Conservation (phyloP, 139 green algal genomes). For the Chlorella sp. region DNA sequence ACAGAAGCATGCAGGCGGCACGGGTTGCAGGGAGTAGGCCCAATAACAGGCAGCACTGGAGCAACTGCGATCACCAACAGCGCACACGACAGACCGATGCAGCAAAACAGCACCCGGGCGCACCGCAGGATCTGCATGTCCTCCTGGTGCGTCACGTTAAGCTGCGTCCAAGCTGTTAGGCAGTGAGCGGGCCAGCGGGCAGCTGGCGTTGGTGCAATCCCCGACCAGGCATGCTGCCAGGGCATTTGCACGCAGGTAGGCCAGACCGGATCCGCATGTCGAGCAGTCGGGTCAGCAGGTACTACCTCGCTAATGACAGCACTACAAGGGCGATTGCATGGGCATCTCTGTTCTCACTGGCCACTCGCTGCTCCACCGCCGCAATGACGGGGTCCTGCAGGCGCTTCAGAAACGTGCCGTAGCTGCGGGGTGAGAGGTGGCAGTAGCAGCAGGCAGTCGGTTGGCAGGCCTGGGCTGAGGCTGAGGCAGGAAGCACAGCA, state of each 20-base stretch:
- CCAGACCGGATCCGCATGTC: too few species aligned
- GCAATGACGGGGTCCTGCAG: constrained; percentile 67
- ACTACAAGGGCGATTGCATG: not conserved
- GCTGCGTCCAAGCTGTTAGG: constrained; percentile 64
- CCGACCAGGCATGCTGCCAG: too few species aligned
- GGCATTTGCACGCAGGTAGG: too few species aligned
- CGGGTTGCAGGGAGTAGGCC: too few species aligned
- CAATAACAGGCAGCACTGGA: too few species aligned
- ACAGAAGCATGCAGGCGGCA: too few species aligned
- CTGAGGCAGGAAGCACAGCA: too few species aligned
- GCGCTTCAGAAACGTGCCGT: constrained; percentile 80
- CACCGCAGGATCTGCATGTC: constrained; percentile 80
- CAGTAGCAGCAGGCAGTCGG: too few species aligned
- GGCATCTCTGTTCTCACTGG: constrained; percentile 20
- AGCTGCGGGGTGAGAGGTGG: constrained; percentile 49
- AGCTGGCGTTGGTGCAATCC: too few species aligned
- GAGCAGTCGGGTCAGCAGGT: not conserved
- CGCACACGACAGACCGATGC: not conserved
- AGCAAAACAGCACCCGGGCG: not conserved
- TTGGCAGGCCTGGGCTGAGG: too few species aligned
- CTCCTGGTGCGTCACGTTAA: constrained; percentile 79
- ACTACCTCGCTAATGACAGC: not conserved
- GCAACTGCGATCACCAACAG: too few species aligned
- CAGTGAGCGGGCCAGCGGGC: too few species aligned
- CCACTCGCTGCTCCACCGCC: constrained; percentile 70